These are phyloP conservation scores for Hyphopichia fennica DNA, from an alignment of 1,139 yeast species.

Conservation along the genomic window DNA sequence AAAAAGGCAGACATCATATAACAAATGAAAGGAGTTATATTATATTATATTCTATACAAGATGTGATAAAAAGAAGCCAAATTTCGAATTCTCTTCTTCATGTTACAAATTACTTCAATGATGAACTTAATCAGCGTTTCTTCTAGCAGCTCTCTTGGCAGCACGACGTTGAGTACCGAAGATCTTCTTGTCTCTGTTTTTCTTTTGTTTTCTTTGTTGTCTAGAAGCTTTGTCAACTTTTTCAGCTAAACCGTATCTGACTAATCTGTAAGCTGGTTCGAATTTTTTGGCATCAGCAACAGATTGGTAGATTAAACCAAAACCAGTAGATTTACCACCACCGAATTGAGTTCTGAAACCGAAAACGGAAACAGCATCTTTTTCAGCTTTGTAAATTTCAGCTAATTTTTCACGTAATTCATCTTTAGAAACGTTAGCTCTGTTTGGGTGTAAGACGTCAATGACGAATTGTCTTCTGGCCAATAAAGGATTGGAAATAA, in stretches of 20 bases:
- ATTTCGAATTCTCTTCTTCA: neutral
- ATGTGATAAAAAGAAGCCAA: constrained; percentile 1
- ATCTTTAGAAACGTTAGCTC: constrained; percentile 98
- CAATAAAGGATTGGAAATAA: constrained; percentile 98
- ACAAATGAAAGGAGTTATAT: constrained; percentile 9
- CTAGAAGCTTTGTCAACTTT: constrained; percentile 97
- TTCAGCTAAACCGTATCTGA: constrained; percentile 96
- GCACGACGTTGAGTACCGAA: constrained; percentile 97
- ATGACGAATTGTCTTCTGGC: constrained; percentile 99
- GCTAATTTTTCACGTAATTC: constrained; percentile 98
- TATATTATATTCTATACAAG: constrained; percentile 11
- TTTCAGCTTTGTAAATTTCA: constrained; percentile 95
- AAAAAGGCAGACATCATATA: neutral
- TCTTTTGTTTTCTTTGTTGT: constrained; percentile 99
- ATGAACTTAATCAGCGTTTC: constrained; percentile 50
- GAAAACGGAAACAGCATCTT: constrained; percentile 97
- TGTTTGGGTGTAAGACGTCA: constrained; percentile 99
- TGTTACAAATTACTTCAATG: neutral
- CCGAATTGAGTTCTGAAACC: constrained; percentile 99
- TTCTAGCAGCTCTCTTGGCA: constrained; percentile 87
- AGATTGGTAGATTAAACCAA: constrained; percentile 98
- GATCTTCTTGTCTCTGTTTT: constrained; percentile 99
- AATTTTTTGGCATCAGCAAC: constrained; percentile 97
- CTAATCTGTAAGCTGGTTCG: constrained; percentile 99
- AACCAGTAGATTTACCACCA: constrained; percentile 99